Percentiles rank a stretch among this genome's conserved stretches.
Conservation (phyloP, 1,284 basidiomycete genomes). For the Cystobasidium slooffiae region DNA sequence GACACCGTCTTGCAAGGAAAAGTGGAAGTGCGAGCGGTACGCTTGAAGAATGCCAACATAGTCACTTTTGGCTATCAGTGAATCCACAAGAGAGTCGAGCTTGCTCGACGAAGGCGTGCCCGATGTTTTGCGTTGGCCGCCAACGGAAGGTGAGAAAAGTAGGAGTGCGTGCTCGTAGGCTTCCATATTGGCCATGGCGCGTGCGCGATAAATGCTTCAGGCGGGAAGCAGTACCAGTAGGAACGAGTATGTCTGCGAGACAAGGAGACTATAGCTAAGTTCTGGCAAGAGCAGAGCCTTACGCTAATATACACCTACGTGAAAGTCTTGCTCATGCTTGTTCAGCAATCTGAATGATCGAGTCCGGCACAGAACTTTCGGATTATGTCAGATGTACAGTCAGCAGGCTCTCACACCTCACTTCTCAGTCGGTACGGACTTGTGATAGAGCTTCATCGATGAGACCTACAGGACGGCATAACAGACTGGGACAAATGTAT, state of each 20-base stretch:
- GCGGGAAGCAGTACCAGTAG: neutral
- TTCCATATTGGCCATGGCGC: constrained; percentile 8
- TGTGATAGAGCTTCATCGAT: too few species aligned
- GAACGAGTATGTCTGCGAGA: neutral
- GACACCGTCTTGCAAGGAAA: constrained; percentile 10
- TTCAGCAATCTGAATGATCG: too few species aligned
- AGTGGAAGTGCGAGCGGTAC: constrained; percentile 25
- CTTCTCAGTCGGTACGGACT: too few species aligned
- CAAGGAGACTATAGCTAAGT: neutral
- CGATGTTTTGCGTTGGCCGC: neutral
- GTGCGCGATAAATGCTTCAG: neutral
- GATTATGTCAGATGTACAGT: too few species aligned
- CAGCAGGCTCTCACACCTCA: too few species aligned
- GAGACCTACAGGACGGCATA: too few species aligned
- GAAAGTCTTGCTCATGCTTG: too few species aligned
- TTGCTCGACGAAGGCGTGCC: neutral
- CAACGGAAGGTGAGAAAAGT: constrained; percentile 17
- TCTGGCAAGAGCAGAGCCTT: neutral
- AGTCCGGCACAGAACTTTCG: too few species aligned
- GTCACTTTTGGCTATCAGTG: constrained; percentile 35
- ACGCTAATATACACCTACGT: too few species aligned
- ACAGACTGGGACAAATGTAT: too few species aligned
- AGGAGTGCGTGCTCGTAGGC: constrained; percentile 37
- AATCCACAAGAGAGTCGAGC: constrained; percentile 16
- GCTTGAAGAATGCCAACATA: constrained; percentile 28